A percentile compares a stretch with the other conserved stretches of the same genome.
These are phyloP conservation scores for Apiospora hydei DNA, from an alignment of 2,329 filamentous ascomycete species.

Conservation along the genomic window DNA sequence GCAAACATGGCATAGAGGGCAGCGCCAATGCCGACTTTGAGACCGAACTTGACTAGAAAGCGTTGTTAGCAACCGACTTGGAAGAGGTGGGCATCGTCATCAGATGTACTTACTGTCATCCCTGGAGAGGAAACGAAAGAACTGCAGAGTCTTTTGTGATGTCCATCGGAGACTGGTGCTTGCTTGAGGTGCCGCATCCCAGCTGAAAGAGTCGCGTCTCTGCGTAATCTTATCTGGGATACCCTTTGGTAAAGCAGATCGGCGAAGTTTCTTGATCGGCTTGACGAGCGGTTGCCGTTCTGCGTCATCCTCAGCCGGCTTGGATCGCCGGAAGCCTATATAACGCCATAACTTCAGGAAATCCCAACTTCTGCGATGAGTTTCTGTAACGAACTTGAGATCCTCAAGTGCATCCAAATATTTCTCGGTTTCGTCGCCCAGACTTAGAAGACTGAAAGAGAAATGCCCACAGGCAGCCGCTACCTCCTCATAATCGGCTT, in stretches of 20 bases:
- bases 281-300: slow-evolving; percentile 50
- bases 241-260: slow-evolving; percentile 62
- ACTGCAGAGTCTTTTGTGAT: slow-evolving; percentile 55
- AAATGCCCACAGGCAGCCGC: slow-evolving; percentile 98
- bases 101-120: slow-evolving; percentile 57
- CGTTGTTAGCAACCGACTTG: slow-evolving; percentile 33
- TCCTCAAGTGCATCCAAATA: slow-evolving; percentile 88
- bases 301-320: slow-evolving; percentile 44
- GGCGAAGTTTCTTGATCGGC: slow-evolving; percentile 55
- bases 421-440: slow-evolving; percentile 86
- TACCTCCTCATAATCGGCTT: slow-evolving; percentile 96
- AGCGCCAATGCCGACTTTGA: slow-evolving; percentile 93
- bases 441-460: slow-evolving; percentile 87
- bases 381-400: slow-evolving; percentile 74
- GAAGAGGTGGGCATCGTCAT: neutral
- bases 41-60: slow-evolving; percentile 70
- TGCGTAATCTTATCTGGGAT: slow-evolving; percentile 62
- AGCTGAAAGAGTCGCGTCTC: slow-evolving; percentile 61
- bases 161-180: slow-evolving; percentile 47
- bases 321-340: slow-evolving; percentile 40
- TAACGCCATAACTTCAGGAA: slow-evolving; percentile 83
- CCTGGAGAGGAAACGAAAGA: slow-evolving; percentile 56
- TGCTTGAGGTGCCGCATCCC: slow-evolving; percentile 60
- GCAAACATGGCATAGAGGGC: slow-evolving; percentile 88
- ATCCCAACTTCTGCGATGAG: slow-evolving; percentile 73